These are phyloP conservation scores for Lactarius tabidus DNA, from an alignment of 768 basidiomycete genomes.

Conservation along the genomic window DNA sequence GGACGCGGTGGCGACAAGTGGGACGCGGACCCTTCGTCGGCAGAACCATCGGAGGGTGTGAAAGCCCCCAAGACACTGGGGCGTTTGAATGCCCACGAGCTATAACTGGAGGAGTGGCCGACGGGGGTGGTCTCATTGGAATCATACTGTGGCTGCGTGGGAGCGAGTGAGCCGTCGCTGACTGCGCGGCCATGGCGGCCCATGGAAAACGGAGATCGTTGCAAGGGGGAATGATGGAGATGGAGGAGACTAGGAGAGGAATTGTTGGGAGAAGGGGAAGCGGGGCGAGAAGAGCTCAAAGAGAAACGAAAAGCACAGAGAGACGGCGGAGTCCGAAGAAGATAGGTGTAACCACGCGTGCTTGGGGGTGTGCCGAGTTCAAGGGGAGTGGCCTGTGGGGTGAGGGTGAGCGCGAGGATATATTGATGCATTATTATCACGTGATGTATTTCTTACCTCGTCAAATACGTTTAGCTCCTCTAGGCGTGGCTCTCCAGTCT, in stretches of 20 bases:
- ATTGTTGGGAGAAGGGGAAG: conserved; percentile 35
- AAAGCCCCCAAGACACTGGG: conserved; percentile 66
- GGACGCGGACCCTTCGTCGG: conserved; percentile 32
- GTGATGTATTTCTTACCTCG: conserved; percentile 16
- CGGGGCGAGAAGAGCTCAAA: conserved; percentile 39
- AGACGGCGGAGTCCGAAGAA: conserved; percentile 38
- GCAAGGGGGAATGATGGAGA: conserved; percentile 27
- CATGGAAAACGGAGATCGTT: conserved; percentile 6
- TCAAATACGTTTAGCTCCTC: conserved; percentile 12
- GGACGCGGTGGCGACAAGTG: conserved; percentile 28
- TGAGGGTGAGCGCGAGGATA: neutral
- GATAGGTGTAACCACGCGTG: conserved; percentile 34
- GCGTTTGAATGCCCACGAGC: conserved; percentile 33
- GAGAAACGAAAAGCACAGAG: conserved; percentile 43
- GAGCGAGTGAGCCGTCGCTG: conserved; percentile 21
- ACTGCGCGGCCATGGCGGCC: conserved; percentile 39
- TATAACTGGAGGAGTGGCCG: conserved; percentile 11
- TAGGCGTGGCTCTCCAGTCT: conserved; percentile 18
- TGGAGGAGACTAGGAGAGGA: conserved; percentile 33
- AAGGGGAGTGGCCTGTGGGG: conserved; percentile 23
- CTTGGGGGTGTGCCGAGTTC: conserved; percentile 30
- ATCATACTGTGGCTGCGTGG: conserved; percentile 1
- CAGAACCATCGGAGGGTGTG: conserved; percentile 40
- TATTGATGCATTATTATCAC: conserved; percentile 16
- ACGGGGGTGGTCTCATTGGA: conserved; percentile 8